Conservation (phyloP, 768 basidiomycete species). For the Leucogyrophana mollusca region DNA sequence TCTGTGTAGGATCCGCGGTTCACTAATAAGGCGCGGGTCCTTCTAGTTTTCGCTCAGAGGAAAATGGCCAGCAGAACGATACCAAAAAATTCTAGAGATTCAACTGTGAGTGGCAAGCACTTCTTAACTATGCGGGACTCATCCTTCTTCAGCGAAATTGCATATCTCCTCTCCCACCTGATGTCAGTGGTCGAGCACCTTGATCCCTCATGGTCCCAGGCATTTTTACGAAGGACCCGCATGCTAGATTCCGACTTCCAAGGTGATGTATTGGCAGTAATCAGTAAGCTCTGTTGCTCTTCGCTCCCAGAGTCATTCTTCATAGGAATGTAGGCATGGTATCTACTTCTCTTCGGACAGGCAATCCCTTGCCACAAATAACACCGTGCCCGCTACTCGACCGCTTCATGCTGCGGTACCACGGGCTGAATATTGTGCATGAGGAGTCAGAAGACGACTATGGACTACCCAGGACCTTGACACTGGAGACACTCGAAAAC, state of each 20-base stretch:
- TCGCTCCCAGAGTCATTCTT: background rate
- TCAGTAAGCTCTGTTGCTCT: slow-evolving; percentile 45
- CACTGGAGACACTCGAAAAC: slow-evolving; percentile 69
- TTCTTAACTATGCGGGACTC: background rate
- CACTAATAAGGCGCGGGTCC: slow-evolving; percentile 1
- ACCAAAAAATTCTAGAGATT: slow-evolving; percentile 64
- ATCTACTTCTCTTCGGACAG: slow-evolving; percentile 71
- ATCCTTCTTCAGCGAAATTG: slow-evolving; percentile 51
- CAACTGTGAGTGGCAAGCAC: slow-evolving; percentile 50
- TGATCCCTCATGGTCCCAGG: slow-evolving; percentile 74
- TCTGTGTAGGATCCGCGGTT: background rate
- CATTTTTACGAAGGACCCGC: slow-evolving; percentile 71
- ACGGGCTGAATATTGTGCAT: slow-evolving; percentile 67
- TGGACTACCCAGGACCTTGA: slow-evolving; percentile 69
- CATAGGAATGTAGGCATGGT: slow-evolving; percentile 55
- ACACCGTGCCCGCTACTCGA: slow-evolving; percentile 70
- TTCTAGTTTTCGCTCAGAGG: slow-evolving; percentile 72
- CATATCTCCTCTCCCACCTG: slow-evolving; percentile 69
- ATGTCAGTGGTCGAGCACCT: slow-evolving; percentile 71
- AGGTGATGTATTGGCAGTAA: slow-evolving; percentile 81
- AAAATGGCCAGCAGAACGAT: slow-evolving; percentile 77
- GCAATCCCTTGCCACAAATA: slow-evolving; percentile 78
- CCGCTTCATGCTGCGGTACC: slow-evolving; percentile 44
- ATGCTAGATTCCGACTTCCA: slow-evolving; percentile 80
- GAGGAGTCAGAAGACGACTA: slow-evolving; percentile 73